A percentile compares a stretch with the other conserved stretches of the same genome.
Conservation (phyloP, 768 basidiomycete genomes). For the Leccinum barrowsii region DNA sequence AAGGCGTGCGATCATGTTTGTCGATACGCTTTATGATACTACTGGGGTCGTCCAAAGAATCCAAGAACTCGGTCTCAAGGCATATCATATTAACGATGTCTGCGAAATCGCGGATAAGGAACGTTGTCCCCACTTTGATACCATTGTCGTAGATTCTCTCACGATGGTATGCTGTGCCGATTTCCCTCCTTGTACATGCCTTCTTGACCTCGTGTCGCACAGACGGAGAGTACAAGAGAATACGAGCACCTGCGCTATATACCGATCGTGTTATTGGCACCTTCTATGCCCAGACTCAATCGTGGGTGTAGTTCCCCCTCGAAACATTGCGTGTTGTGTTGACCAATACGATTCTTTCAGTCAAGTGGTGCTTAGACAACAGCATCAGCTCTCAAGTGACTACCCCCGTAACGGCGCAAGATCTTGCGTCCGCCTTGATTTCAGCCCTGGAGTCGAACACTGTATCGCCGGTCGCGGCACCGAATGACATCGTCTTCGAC, state of each 20-base stretch:
- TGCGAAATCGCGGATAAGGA: conserved; percentile 79
- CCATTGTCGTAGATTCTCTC: conserved; percentile 91
- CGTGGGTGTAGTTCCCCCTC: conserved; percentile 41
- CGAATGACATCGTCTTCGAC: conserved; percentile 84
- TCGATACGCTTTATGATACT: conserved; percentile 78
- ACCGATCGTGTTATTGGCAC: conserved; percentile 87
- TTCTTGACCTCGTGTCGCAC: conserved; percentile 17
- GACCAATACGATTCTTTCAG: conserved; percentile 34
- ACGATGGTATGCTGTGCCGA: conserved; percentile 57
- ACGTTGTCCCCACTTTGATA: conserved; percentile 84
- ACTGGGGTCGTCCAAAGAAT: conserved; percentile 76
- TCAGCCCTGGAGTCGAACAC: conserved; percentile 95
- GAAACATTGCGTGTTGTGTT: neutral
- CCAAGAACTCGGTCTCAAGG: conserved; percentile 72
- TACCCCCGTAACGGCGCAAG: conserved; percentile 82
- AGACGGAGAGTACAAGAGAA: conserved; percentile 90
- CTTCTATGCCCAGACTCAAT: conserved; percentile 71
- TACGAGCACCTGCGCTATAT: conserved; percentile 95
- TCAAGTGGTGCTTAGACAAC: conserved; percentile 96
- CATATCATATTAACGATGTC: conserved; percentile 75
- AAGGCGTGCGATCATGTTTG: conserved; percentile 85
- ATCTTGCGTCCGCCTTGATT: conserved; percentile 87
- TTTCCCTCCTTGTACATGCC: neutral
- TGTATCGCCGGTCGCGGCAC: conserved; percentile 79
- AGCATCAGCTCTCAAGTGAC: conserved; percentile 95